Evolutionary conservation across 305 asterid genomes (phyloP), one percentile per base, ranked within the genome.

Genomic region (Solanum hybrid): DNA sequence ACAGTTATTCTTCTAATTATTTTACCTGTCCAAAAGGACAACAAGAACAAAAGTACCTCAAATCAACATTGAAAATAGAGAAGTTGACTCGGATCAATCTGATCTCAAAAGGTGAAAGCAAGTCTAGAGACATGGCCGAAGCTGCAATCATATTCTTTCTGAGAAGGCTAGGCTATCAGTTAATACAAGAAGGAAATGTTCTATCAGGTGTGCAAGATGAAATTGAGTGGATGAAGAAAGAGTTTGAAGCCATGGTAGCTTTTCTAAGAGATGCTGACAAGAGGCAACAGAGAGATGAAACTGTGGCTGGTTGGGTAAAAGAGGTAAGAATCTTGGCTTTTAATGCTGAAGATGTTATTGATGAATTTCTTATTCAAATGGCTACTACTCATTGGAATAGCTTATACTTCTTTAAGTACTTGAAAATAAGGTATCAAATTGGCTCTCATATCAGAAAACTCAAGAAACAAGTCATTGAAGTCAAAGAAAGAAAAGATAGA

Each of bases 401-500:
- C 69, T 27, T 86, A 35, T 22, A 77, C 84, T 37, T 82, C 51
- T 88, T 78, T n/a, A 32, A 71, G 66, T 84, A 89, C 88, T 0
- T 86, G 10, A 56, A 77, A 26, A 60, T 88, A 24, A 77, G 42
- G 22, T 81, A 81, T 31, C 90, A 77, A 36, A 77, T 85, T 14
- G 42, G 86, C 31, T 90, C 77, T 16, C 76, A 85, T 80, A 29
- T 90, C 3, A 66, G 66, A 79, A 80, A 40, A 37, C 88, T 90
- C 89, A 90, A 90, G 77, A 80, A 71, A 85, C 87, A 88, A 82
- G 89, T 90, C 75, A 46, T 84, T 78, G 90, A 90, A 78, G 89
- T 90, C 42, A 76, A 90, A 36, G 92, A 88, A 85, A 88, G 92
- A 38, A 88, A 90, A 78, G 89, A 90, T 56, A 90, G 92, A 66